Percentiles rank a stretch among this genome's conserved stretches.
phyloP scores from a whole-genome alignment of 148 eudicot species.

The Camellia granthamiana region DNA sequence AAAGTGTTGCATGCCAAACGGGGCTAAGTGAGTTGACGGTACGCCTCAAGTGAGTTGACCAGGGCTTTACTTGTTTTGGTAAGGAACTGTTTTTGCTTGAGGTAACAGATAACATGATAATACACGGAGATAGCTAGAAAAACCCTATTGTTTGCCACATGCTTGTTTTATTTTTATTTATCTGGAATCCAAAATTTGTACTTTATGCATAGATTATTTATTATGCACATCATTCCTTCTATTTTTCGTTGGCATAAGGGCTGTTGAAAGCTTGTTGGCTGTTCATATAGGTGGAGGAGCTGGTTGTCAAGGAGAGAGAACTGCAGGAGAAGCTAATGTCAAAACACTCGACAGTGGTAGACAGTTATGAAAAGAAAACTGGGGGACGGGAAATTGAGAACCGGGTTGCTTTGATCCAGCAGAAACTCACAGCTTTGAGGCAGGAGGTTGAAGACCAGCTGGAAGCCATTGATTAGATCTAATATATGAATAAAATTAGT shows the following conservation, averaged over 20 bases:
- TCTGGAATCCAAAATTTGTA: neutral
- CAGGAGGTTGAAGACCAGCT: constrained; percentile 87
- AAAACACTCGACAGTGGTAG: constrained; percentile 75
- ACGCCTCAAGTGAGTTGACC: neutral
- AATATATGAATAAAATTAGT: constrained; percentile 6
- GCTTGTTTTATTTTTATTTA: too few species aligned
- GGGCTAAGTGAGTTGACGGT: neutral
- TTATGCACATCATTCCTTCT: neutral
- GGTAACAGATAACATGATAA: too few species aligned
- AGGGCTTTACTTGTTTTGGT: too few species aligned
- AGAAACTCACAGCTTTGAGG: constrained; percentile 66
- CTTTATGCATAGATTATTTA: neutral
- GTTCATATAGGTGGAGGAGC: constrained; percentile 66
- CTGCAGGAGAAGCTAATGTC: constrained; percentile 68
- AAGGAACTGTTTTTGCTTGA: too few species aligned
- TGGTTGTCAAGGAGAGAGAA: constrained; percentile 83
- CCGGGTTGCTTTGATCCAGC: constrained; percentile 74
- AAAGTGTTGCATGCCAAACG: too few species aligned
- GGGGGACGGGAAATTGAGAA: constrained; percentile 78
- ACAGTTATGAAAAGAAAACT: constrained; percentile 74
- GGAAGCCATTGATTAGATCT: constrained; percentile 73
- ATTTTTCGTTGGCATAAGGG: neutral
- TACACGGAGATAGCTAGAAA: too few species aligned
- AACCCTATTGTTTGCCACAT: too few species aligned
- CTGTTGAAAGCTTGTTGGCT: constrained; percentile 14